Evolutionary conservation across 768 basidiomycete species (phyloP), one percentile per base, ranked within the genome.

Genomic region (Tulasnella calospora): DNA sequence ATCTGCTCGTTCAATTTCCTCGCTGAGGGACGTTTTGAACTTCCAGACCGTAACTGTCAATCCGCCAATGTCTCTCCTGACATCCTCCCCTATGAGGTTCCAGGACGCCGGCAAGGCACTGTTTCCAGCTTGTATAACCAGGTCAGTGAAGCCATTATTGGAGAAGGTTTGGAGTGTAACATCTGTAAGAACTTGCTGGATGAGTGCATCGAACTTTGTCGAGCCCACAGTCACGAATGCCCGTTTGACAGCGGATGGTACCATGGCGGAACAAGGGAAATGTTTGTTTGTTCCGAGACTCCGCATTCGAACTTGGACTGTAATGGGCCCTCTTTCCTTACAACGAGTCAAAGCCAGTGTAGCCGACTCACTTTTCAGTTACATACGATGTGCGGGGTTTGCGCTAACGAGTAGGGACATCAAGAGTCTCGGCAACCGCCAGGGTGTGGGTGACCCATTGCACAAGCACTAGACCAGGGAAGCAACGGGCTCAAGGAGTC

Each of bases 151-250:
- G 12, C 92, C 91, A 74, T 86, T 88, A 17, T 81, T 71, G 55
- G 82, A 83, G 41, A 96, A 86, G 51, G 85, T 85, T n/a, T 83
- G 80, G 51, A 95, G 86, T 36, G 92, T 89, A n/a, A 86, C 82
- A 6, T 86, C 84, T 23, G 90, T 89, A 78, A 94, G 86, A 23
- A 88, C 87, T 30, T 87, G 83, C 80, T 90, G 85, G 76, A 94
- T 89, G 80, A 98, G 89, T 17, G 86, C 83, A 83, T 95, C 92
- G 85, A 97, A 98, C 82, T 88, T 87, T 27, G 95, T 97, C 30
- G 96, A 96, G 79, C 96, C 96, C 78, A 98, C 92, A 3, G 96
- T 96, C 80, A 95, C 88, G 84, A 98, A 91, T 73, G 87, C 88
- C 80, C 83, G 84, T 84, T 84, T 85, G 15, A 36, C 30, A 15